These are phyloP conservation scores for Pythium oligandrum DNA, from an alignment of 352 stramenopile species.

Conservation along the genomic window DNA sequence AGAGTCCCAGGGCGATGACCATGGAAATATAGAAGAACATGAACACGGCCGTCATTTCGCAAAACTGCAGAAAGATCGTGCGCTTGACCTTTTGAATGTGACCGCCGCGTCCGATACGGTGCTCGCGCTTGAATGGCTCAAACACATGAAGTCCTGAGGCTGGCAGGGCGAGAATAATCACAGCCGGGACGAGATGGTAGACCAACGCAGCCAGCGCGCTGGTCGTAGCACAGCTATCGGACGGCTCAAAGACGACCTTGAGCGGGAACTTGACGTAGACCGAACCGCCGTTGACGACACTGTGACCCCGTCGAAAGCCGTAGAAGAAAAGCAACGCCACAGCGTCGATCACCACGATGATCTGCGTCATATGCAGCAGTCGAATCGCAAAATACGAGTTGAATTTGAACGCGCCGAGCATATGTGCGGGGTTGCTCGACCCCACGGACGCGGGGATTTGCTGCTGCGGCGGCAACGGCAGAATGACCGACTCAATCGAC, in stretches of 20 bases:
- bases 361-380: conserved; percentile 50
- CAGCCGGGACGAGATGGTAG: conserved; percentile 61
- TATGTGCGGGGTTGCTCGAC: not conserved
- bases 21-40: conserved; percentile 51
- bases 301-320: conserved; percentile 26
- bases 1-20: conserved; percentile 44
- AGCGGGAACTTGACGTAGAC: conserved; percentile 48
- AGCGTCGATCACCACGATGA: conserved; percentile 54
- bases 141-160: conserved; percentile 59
- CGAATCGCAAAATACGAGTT: conserved; percentile 82
- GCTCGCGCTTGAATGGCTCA: conserved; percentile 67
- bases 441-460: not conserved
- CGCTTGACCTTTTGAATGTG: conserved; percentile 75
- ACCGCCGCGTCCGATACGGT: conserved; percentile 49
- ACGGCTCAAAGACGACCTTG: conserved; percentile 29
- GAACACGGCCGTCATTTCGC: conserved; percentile 55
- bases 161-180: conserved; percentile 59
- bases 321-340: conserved; percentile 62
- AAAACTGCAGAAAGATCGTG: conserved; percentile 71
- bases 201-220: conserved; percentile 55
- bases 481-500: not conserved
- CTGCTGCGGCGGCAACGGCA: too few relatives aligned
- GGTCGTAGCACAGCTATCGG: conserved; percentile 39
- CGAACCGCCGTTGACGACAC: conserved; percentile 22
- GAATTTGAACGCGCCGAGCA: conserved; percentile 43